Evolutionary conservation across 2,329 filamentous ascomycete genomes (phyloP).

Genomic region (Fusarium sp.): DNA sequence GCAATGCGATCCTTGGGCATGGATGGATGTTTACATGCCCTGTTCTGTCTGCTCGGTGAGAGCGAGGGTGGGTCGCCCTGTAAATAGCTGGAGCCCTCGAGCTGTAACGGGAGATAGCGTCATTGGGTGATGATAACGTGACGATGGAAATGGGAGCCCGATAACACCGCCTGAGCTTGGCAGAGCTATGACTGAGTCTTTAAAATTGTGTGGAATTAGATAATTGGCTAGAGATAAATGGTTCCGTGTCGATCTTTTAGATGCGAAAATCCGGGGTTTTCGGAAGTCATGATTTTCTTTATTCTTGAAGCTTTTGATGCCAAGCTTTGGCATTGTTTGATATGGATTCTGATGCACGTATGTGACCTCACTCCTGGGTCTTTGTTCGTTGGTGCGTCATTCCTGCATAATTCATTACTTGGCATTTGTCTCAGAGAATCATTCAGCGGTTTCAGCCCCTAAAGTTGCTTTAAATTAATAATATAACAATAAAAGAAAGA

Average conservation of each 20-base stretch:
- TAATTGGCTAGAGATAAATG: constrained; percentile 13
- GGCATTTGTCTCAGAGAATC: not conserved
- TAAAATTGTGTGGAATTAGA: not conserved
- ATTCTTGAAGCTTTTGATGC: not conserved
- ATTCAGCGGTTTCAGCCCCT: not conserved
- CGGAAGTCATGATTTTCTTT: not conserved
- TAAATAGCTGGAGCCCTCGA: constrained; percentile 13
- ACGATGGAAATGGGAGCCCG: constrained; percentile 16
- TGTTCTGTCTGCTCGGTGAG: constrained; percentile 28
- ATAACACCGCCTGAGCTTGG: constrained; percentile 27
- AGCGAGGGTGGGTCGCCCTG: constrained; percentile 36
- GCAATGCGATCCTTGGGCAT: constrained; percentile 32
- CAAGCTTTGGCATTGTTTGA: not conserved
- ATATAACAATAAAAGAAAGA: not conserved
- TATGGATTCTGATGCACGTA: not conserved
- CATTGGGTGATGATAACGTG: constrained; percentile 33
- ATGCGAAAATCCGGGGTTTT: constrained; percentile 7
- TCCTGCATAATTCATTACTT: not conserved
- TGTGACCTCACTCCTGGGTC: not conserved
- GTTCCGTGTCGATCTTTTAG: constrained; percentile 4
- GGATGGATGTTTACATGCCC: constrained; percentile 27
- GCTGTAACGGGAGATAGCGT: constrained; percentile 33
- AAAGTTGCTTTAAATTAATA: not conserved
- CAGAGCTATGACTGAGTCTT: not conserved
- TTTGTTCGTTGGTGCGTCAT: not conserved